These are phyloP conservation scores for Canavalia gladiata DNA, from an alignment of 306 rosid species.

Conservation along the genomic window DNA sequence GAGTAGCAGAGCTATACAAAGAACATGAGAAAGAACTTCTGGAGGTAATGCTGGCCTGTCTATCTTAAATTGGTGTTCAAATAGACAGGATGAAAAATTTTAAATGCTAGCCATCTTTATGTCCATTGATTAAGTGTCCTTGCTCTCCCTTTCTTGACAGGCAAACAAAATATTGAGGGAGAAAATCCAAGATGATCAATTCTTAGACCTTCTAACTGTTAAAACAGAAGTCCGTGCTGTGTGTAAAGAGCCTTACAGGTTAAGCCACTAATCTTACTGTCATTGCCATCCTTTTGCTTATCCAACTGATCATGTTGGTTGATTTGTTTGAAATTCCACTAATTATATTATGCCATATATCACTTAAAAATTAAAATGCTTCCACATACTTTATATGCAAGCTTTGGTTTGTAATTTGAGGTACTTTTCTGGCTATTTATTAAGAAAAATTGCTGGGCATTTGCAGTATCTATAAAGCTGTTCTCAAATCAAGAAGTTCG, in stretches of 20 bases:
- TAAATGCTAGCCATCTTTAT: slow-evolving; percentile 28
- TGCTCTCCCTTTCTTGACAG: slow-evolving; percentile 60
- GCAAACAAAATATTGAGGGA: slow-evolving; percentile 84
- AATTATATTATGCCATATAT: slow-evolving; percentile 11
- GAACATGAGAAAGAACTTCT: slow-evolving; percentile 93
- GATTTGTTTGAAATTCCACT: slow-evolving; percentile 40
- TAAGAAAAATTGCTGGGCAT: slow-evolving; percentile 44
- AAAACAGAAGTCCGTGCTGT: slow-evolving; percentile 84
- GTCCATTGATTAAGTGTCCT: slow-evolving; percentile 49
- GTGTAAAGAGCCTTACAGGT: slow-evolving; percentile 99
- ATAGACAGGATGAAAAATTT: slow-evolving; percentile 24
- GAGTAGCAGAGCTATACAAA: slow-evolving; percentile 83
- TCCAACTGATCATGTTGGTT: slow-evolving; percentile 31
- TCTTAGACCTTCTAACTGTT: slow-evolving; percentile 85
- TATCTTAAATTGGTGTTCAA: slow-evolving; percentile 41
- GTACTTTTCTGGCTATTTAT: slow-evolving; percentile 34
- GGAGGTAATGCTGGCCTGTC: slow-evolving; percentile 68
- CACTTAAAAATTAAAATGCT: not conserved
- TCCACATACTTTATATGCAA: not conserved
- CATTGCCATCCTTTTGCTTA: slow-evolving; percentile 41
- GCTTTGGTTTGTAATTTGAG: slow-evolving; percentile 39
- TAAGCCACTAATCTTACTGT: slow-evolving; percentile 41
- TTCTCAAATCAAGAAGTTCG: slow-evolving; percentile 79
- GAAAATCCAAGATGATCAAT: slow-evolving; percentile 93
- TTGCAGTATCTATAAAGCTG: slow-evolving; percentile 85